Evolutionary conservation across 495 filamentous ascomycete genomes (phyloP).

Genomic region (Penicillium lagena): DNA sequence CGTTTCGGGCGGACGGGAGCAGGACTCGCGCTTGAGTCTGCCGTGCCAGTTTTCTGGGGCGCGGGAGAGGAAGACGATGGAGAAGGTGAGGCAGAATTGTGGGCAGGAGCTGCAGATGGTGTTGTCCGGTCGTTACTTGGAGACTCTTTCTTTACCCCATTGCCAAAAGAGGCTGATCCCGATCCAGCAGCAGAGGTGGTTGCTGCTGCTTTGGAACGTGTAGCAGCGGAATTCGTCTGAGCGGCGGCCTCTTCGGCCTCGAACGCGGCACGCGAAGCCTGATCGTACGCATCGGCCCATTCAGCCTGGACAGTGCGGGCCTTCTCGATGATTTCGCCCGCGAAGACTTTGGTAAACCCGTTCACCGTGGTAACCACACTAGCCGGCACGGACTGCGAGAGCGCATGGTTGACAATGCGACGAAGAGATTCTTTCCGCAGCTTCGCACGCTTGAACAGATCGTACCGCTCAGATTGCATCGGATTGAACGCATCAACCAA

Average conservation of each 20-base stretch:
- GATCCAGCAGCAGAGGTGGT: slow-evolving; percentile 7
- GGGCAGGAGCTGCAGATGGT: slow-evolving; percentile 2
- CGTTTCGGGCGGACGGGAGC: slow-evolving; percentile 10
- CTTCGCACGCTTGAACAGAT: slow-evolving; percentile 64
- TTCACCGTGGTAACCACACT: slow-evolving; percentile 75
- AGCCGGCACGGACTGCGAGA: slow-evolving; percentile 78
- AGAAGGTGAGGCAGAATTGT: slow-evolving; percentile 2
- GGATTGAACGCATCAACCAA: slow-evolving; percentile 63
- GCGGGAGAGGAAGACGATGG: background rate
- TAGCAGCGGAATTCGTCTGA: slow-evolving; percentile 17
- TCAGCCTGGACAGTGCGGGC: slow-evolving; percentile 74
- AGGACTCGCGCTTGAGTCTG: background rate
- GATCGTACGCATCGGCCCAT: slow-evolving; percentile 55
- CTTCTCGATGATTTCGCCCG: slow-evolving; percentile 75
- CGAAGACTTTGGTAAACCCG: slow-evolving; percentile 75
- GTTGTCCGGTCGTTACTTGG: slow-evolving; percentile 6
- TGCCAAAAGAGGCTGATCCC: slow-evolving; percentile 1
- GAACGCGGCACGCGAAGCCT: slow-evolving; percentile 25
- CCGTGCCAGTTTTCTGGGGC: too few relatives aligned
- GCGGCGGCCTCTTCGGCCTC: slow-evolving; percentile 29
- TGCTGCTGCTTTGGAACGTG: slow-evolving; percentile 10
- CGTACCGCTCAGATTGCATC: slow-evolving; percentile 66
- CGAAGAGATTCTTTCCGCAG: slow-evolving; percentile 57
- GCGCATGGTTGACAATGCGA: slow-evolving; percentile 77
- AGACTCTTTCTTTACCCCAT: slow-evolving; percentile 21